phyloP scores from a whole-genome alignment of 495 filamentous ascomycete species.

The Gamarada debralockiae region DNA sequence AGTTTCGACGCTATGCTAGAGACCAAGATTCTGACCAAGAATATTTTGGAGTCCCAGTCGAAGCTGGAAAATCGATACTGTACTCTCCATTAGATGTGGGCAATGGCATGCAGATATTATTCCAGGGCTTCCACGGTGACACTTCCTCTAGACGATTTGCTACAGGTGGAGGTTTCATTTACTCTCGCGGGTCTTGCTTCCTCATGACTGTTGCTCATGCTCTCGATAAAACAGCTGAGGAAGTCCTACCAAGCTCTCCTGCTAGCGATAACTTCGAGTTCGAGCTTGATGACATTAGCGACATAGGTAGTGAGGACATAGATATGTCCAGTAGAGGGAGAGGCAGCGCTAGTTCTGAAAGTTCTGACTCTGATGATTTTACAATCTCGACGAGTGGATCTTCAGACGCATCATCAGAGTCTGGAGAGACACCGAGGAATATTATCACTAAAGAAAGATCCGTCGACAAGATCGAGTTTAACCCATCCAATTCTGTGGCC shows the following conservation, averaged over 20 bases:
- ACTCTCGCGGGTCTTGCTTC: background rate
- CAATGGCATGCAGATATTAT: background rate
- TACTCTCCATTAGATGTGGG: no score
- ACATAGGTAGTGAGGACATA: background rate
- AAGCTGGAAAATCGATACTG: background rate
- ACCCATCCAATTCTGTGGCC: no score
- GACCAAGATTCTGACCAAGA: background rate
- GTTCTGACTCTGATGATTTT: background rate
- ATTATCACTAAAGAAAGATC: no score
- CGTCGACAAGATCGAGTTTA: no score
- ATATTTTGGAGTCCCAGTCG: background rate
- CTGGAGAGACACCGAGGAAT: no score
- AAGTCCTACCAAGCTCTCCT: background rate
- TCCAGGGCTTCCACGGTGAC: background rate
- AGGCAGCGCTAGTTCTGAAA: background rate
- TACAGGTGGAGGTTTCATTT: slow-evolving; percentile 4
- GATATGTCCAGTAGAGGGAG: background rate
- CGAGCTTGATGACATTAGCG: slow-evolving; percentile 2
- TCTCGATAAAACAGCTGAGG: background rate
- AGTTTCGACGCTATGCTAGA: background rate
- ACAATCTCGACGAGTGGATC: background rate
- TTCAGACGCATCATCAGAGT: background rate
- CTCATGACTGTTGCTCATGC: background rate
- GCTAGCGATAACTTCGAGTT: background rate
- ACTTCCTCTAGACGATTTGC: background rate